Evolutionary conservation across 225 moss, liverwort and hornwort species (phyloP).

Genomic region (Sphagnum tenellum): DNA sequence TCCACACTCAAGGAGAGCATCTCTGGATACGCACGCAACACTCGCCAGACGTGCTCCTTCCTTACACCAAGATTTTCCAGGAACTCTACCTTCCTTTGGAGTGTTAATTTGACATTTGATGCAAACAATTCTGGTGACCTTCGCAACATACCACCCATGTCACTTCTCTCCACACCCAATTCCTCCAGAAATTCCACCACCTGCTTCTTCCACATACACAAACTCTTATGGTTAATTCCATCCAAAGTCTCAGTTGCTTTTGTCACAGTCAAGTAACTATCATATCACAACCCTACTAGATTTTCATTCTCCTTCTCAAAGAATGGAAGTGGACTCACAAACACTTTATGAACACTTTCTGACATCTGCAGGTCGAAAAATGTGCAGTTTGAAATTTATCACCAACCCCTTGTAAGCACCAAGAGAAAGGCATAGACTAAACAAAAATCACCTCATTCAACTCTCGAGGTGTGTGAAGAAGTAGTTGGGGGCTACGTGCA

Average conservation of each 20-base stretch:
- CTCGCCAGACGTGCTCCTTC: conserved; percentile 43
- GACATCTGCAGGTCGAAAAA: too few relatives aligned
- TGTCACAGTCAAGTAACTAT: neutral
- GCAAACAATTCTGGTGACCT: conserved; percentile 80
- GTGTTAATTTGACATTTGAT: conserved; percentile 43
- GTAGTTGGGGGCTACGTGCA: conserved; percentile 70
- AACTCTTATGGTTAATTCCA: neutral
- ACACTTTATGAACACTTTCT: too few relatives aligned
- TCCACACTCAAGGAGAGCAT: conserved; percentile 81
- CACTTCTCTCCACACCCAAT: conserved; percentile 53
- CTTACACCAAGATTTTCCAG: conserved; percentile 70
- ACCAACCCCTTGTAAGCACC: too few relatives aligned
- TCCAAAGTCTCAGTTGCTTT: neutral
- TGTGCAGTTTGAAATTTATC: too few relatives aligned
- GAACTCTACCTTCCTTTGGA: conserved; percentile 68
- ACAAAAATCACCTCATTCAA: conserved; percentile 46
- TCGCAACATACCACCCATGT: conserved; percentile 62
- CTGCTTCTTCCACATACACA: conserved; percentile 24
- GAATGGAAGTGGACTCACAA: neutral
- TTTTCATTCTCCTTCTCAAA: neutral
- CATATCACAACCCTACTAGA: neutral
- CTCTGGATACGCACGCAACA: conserved; percentile 79
- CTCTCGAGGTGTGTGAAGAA: conserved; percentile 50
- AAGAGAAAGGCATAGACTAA: too few relatives aligned
- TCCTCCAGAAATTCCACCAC: conserved; percentile 64